Conservation (phyloP, 1,284 basidiomycete species). For the Austroboletus niveus region DNA sequence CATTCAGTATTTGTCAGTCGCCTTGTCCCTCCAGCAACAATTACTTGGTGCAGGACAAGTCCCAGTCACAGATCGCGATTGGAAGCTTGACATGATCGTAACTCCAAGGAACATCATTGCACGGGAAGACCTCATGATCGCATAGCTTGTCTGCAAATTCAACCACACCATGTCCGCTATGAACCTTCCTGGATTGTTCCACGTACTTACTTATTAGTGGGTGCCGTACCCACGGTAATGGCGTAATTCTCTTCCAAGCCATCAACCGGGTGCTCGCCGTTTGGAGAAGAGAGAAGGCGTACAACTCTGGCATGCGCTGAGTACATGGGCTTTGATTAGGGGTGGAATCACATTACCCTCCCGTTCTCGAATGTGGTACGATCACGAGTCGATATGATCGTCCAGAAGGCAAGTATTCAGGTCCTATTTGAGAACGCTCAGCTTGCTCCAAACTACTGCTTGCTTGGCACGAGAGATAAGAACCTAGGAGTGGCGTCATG, state of each 20-base stretch:
- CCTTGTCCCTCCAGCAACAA: constrained; percentile 64
- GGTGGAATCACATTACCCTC: constrained; percentile 31
- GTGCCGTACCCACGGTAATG: constrained; percentile 24
- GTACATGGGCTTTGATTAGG: constrained; percentile 4
- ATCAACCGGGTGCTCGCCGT: constrained; percentile 12
- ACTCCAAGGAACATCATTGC: constrained; percentile 46
- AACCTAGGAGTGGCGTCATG: constrained; percentile 65
- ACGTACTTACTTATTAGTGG: constrained; percentile 4
- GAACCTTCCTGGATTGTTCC: constrained; percentile 13
- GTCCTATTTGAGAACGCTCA: constrained; percentile 20
- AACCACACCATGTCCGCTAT: constrained; percentile 23
- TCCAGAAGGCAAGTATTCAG: constrained; percentile 35
- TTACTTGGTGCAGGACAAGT: constrained; percentile 52
- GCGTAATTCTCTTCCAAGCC: constrained; percentile 24
- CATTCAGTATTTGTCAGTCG: constrained; percentile 43
- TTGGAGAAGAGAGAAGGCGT: constrained; percentile 33
- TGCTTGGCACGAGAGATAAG: constrained; percentile 9
- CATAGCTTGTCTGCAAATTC: constrained; percentile 14
- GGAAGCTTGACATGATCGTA: constrained; percentile 65
- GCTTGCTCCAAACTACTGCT: constrained; percentile 8
- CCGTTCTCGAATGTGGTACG: constrained; percentile 26
- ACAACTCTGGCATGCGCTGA: constrained; percentile 25
- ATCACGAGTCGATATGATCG: constrained; percentile 33
- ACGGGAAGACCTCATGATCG: constrained; percentile 10
- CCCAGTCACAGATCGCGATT: constrained; percentile 61